phyloP scores from a whole-genome alignment of 345 rosid species.

The Gossypioides kirkii region DNA sequence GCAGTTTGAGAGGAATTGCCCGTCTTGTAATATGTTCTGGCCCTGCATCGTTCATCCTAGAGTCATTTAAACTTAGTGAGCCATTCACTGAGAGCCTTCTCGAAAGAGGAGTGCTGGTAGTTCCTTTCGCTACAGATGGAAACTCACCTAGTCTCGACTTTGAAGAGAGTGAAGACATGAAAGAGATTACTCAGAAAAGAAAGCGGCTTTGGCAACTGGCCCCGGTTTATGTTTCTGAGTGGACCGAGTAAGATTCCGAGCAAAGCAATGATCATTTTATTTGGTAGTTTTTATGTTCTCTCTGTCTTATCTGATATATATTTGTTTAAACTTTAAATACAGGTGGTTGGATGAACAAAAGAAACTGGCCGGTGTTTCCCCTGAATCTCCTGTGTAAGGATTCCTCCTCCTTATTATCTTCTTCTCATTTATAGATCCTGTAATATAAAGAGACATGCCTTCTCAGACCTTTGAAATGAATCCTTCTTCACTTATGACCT shows the following conservation, averaged over 20 bases:
- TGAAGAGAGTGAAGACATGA: conserved; percentile 56
- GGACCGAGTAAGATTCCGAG: conserved; percentile 63
- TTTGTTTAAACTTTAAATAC: conserved; percentile 11
- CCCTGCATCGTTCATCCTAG: conserved; percentile 55
- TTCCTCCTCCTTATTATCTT: neutral
- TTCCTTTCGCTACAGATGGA: conserved; percentile 75
- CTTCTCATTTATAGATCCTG: neutral
- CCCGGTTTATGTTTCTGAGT: conserved; percentile 56
- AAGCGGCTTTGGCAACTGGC: conserved; percentile 83
- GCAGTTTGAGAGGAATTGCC: conserved; percentile 63
- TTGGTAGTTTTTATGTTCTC: neutral
- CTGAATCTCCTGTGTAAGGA: conserved; percentile 89
- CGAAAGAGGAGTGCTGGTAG: conserved; percentile 88
- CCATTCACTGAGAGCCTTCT: conserved; percentile 69
- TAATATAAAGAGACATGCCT: neutral
- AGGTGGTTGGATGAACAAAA: conserved; percentile 93
- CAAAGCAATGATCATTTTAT: neutral
- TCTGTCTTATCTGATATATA: neutral
- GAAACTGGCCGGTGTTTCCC: conserved; percentile 66
- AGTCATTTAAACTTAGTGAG: conserved; percentile 70
- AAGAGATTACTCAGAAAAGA: conserved; percentile 44
- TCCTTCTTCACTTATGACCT: neutral
- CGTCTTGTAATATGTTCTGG: conserved; percentile 91
- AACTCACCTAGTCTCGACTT: conserved; percentile 53
- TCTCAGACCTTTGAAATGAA: neutral